Base-by-base conservation (phyloP, 352 stramenopile species). In the Globisporangium cylindrosporum region DNA sequence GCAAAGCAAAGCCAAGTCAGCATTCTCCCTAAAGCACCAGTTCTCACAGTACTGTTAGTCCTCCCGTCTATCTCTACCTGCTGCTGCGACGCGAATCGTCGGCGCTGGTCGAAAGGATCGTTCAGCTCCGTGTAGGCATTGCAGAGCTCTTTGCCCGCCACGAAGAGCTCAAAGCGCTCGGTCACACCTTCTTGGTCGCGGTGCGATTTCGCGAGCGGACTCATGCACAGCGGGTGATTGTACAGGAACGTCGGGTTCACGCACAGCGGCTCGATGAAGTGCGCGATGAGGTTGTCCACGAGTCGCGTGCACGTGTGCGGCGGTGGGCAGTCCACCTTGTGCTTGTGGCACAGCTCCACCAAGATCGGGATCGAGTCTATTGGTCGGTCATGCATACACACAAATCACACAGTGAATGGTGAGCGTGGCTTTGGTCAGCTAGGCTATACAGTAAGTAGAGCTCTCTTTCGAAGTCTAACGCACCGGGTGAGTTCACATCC, bases 61-160 rank as follows among this genome's bases (percentile, higher is more conserved):
- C 10, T 8, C 36, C 22, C 46, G 27, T 32, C 27, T 32, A 60
- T 24, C 27, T 24, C 15, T 18, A 80, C 74, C n/a, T 75, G 89
- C 83, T 88, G 73, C 79, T 99, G 98, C 41, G 97, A 88, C 46
- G 95, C 83, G 72, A 99, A 99, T 24, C 97, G 91, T 67, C 95
- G 80, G 62, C 97, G 94, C 80, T 99, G 98, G 53, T 99, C 94
- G 58, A 97, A 92, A 46, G 98, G 97, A 69, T 99, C 95, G 80
- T 99, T 99, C 51, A 99, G 92, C 81, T 99, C 98, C 29, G 97
- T 99, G 84, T 99, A 99, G 5, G 97, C 97, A 78, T 99, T 99
- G 69, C 93, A 98, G 34, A 99, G 82, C 86, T 99, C 91, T 70
- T 96, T 97, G 66, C 81, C 93, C 36, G 91, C 93, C 38, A 99